Evolutionary conservation across 176 grass and related monocot genomes (phyloP), one percentile per base, ranked within the genome.

Genomic region (Stipa capillata): DNA sequence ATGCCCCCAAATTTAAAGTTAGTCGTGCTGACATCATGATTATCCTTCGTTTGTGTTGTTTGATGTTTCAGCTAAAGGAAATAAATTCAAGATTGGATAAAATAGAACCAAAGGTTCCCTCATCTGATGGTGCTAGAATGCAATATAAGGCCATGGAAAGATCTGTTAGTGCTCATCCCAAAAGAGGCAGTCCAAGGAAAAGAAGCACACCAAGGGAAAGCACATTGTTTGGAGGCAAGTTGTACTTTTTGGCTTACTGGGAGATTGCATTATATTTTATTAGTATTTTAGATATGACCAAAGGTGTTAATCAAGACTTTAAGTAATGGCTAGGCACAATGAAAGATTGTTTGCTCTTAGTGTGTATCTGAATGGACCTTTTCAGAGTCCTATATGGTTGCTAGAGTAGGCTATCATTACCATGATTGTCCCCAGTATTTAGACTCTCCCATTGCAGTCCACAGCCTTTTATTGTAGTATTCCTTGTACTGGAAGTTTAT

Each of bases 41-140:
- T 57, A 74, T 66, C 40, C 39, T 44, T 45, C 35, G 13, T 51
- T 62, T 56, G 55, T 72, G 32, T 83, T 23, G 48, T 50, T 87
- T 72, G 65, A 60, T 87, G 20, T 77, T 55, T 74, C 85, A 97
- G 93, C 82, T 97, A 62, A 97, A 97, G 77, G 93, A 97, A 54
- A 93, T 97, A 85, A 93, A 90, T 81, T 81, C 69, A 86, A 81
- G 77, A 56, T 59, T 97, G 72, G 85, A 90, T 73, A 91, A 82
- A 85, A 84, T 97, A 86, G 90, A 97, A 60, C 93, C 93, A 66
- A 97, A 89, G 35, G 43, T 35, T 84, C 80, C 34, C 51, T 76
- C 85, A 69, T 74, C 85, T 32, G 75, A 93, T 86, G 85, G 70
- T 25, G 50, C 79, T 64, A 65, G 64, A 65, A 60, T 75, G 66